Evolutionary conservation across 176 grass and related monocot genomes (phyloP).

Genomic region (Cenchrus americanus): DNA sequence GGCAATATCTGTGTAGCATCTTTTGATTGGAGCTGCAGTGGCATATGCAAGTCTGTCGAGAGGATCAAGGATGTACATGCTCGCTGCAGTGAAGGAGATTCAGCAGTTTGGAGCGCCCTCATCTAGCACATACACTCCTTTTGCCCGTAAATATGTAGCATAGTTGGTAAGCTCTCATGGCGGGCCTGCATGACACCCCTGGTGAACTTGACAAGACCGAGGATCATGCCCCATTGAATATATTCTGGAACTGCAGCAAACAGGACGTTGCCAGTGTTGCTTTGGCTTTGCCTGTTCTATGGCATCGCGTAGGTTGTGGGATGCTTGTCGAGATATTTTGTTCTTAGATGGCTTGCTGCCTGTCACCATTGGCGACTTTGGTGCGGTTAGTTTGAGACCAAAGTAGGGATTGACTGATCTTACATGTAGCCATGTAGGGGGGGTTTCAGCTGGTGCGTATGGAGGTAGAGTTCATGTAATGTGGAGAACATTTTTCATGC

Average conservation of each 20-base stretch:
- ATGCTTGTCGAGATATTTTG: constrained; percentile 13
- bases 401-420: not conserved
- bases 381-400: not conserved
- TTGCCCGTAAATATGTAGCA: constrained; percentile 44
- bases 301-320: constrained; percentile 24
- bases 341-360: constrained; percentile 14
- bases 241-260: constrained; percentile 16
- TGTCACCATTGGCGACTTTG: not conserved
- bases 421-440: constrained; percentile 4
- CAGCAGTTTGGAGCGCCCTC: constrained; percentile 71
- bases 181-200: not conserved
- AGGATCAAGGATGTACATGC: constrained; percentile 73
- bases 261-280: not conserved
- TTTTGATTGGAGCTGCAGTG: constrained; percentile 88
- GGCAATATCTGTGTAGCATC: constrained; percentile 78
- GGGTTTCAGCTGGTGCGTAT: not conserved
- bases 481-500: constrained; percentile 20
- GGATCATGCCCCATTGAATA: constrained; percentile 5
- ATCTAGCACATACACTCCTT: constrained; percentile 38
- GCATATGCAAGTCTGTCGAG: constrained; percentile 86
- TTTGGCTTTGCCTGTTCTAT: not conserved
- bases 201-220: not conserved
- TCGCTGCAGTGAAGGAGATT: constrained; percentile 72
- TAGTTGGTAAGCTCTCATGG: not conserved
- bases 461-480: constrained; percentile 33